Conservation (phyloP, 1,284 basidiomycete genomes). For the Neonothopanus nambi region DNA sequence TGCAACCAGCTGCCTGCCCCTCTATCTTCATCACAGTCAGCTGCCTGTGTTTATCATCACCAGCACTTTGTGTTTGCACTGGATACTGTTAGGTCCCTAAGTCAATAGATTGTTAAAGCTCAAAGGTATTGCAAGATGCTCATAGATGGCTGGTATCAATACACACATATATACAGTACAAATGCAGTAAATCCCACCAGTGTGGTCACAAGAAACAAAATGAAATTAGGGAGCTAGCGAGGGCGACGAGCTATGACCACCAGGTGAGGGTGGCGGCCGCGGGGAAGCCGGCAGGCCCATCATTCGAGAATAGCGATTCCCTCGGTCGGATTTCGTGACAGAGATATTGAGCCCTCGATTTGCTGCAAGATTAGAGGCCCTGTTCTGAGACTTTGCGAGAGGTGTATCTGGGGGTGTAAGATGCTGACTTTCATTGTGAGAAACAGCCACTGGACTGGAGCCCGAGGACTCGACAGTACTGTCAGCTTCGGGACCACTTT, state of each 20-base stretch:
- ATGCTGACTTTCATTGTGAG: conserved; percentile 19
- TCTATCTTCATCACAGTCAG: no score
- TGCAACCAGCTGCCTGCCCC: no score
- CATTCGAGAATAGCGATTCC: conserved; percentile 60
- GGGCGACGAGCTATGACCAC: conserved; percentile 21
- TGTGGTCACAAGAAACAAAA: neutral
- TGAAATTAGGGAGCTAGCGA: conserved; percentile 4
- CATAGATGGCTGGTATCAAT: conserved; percentile 1
- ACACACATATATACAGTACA: conserved; percentile 12
- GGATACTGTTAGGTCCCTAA: no score
- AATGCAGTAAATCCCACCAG: neutral
- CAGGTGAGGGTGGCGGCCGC: conserved; percentile 44
- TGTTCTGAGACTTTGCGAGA: conserved; percentile 38
- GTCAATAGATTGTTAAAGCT: no score
- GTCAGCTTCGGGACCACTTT: conserved; percentile 70
- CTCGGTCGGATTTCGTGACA: conserved; percentile 47
- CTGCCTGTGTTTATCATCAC: no score
- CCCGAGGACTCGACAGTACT: conserved; percentile 50
- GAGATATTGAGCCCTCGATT: conserved; percentile 67
- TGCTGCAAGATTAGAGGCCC: conserved; percentile 63
- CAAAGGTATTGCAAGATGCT: neutral
- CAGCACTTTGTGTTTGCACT: no score
- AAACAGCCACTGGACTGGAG: conserved; percentile 43
- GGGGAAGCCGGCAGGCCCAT: conserved; percentile 67
- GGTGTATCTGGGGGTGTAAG: conserved; percentile 40